Base-by-base conservation (phyloP, 768 basidiomycete species). In the Kwoniella bestiolae region DNA sequence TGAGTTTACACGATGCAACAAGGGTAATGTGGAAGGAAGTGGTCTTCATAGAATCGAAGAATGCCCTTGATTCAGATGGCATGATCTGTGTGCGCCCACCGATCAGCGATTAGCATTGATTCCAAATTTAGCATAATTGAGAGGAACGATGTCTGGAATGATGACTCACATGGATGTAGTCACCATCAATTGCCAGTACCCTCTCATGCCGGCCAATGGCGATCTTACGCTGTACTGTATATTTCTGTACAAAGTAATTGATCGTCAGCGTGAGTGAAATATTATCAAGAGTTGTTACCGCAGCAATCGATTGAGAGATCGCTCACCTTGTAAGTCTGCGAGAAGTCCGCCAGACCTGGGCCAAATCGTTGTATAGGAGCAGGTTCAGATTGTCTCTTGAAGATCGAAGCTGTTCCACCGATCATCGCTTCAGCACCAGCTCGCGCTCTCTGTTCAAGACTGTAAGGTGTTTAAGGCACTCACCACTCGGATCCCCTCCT, bases 171-270 rank as follows among this genome's bases (percentile, higher is more conserved):
- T 94, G 91, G 35, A 96, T 88, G 73, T 97, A 97, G 69, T 89
- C 91, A 3, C 94, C 94, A 79, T 99, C 96, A 67, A 98, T 91
- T 14, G 95, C 94, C 1, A 99, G 85, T 1, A 88, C 88, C 5
- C 94, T 88, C 77, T 95, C 92, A 71, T 94, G 93, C 23, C 92
- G 87, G 3, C 91, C 88, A 51, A 98, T 95, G 2, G 94, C 93
- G 81, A 95, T 87, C 82, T 95, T 98, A 52, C 95, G 89, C 77
- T 91, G 91, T 18, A 99, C 91, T 0, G 87, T 90, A 73, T 89
- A 99, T 86, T 91, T 90, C 91, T 94, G 79, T 18, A 53, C 31
- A 14, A 47, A 7, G 29, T 9, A 41, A 16, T 35, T n/a, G 9
- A n/a, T n/a, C n/a, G n/a, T n/a, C n/a, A n/a, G n/a, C n/a, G n/a